phyloP scores from a whole-genome alignment of 352 stramenopile species.

The Phytopythium sindhum region DNA sequence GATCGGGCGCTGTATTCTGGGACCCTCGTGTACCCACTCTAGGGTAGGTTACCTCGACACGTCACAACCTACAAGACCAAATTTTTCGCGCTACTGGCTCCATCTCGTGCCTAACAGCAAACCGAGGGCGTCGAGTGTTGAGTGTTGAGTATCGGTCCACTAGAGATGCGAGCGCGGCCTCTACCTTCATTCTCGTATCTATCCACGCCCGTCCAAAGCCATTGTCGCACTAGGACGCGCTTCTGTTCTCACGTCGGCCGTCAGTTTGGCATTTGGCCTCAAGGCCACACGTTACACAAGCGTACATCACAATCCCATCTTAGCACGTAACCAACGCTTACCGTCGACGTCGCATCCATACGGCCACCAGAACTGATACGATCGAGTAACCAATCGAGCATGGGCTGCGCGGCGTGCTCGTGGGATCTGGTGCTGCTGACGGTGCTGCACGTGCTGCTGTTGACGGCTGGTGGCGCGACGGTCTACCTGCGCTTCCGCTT shows the following conservation, averaged over 20 bases:
- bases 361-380: neutral
- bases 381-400: neutral
- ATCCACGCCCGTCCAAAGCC: no score
- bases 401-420: neutral
- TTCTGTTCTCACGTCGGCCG: neutral
- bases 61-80: no score
- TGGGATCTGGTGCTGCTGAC: conserved; percentile 6
- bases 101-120: neutral
- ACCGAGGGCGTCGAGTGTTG: neutral
- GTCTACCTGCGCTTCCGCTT: conserved; percentile 1
- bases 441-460: conserved; percentile 7
- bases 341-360: neutral
- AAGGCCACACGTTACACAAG: neutral
- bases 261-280: neutral
- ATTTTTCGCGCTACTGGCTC: no score
- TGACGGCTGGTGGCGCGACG: neutral
- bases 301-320: neutral
- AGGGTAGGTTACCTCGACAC: no score
- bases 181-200: neutral
- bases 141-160: neutral
- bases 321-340: neutral
- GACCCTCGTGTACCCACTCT: no score
- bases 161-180: neutral
- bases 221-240: no score
- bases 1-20: no score